Percentiles rank a stretch among this genome's conserved stretches.
phyloP scores from a whole-genome alignment of 1,139 yeast species.

The Keqinozyma sinolaborantium region DNA sequence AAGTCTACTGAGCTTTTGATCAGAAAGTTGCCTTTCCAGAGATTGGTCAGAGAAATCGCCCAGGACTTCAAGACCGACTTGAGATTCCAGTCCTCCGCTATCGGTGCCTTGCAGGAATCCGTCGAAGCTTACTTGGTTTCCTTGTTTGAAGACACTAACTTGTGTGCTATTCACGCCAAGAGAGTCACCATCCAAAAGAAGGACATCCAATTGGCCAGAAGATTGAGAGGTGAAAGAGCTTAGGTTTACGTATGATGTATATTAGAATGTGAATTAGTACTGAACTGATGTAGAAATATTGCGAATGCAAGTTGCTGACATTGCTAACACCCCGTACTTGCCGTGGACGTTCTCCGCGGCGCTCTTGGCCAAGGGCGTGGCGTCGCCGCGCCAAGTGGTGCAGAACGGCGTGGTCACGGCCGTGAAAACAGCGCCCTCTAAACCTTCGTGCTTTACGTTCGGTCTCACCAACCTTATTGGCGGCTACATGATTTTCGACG shows the following conservation, averaged over 20 bases:
- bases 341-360: conserved; percentile 44
- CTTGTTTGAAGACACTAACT: conserved; percentile 92
- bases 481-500: conserved; percentile 76
- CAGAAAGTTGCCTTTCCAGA: conserved; percentile 98
- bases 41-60: conserved; percentile 97
- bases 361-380: conserved; percentile 44
- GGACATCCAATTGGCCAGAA: conserved; percentile 98
- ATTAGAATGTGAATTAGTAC: conserved; percentile 5
- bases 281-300: conserved; percentile 1
- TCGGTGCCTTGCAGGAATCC: conserved; percentile 98
- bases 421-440: conserved; percentile 32
- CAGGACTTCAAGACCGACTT: conserved; percentile 97
- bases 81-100: conserved; percentile 98
- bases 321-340: conserved; percentile 50
- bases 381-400: conserved; percentile 18
- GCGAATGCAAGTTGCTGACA: conserved; percentile 14
- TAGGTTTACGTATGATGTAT: conserved; percentile 22
- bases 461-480: conserved; percentile 76
- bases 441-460: conserved; percentile 43
- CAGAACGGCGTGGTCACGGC: conserved; percentile 23
- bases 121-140: conserved; percentile 95
- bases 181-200: conserved; percentile 99
- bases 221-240: conserved; percentile 97
- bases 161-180: conserved; percentile 99
- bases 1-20: conserved; percentile 94